A percentile compares a stretch with the other conserved stretches of the same genome.
Conservation (phyloP, 768 basidiomycete species). For the Pulveroboletus ravenelii region DNA sequence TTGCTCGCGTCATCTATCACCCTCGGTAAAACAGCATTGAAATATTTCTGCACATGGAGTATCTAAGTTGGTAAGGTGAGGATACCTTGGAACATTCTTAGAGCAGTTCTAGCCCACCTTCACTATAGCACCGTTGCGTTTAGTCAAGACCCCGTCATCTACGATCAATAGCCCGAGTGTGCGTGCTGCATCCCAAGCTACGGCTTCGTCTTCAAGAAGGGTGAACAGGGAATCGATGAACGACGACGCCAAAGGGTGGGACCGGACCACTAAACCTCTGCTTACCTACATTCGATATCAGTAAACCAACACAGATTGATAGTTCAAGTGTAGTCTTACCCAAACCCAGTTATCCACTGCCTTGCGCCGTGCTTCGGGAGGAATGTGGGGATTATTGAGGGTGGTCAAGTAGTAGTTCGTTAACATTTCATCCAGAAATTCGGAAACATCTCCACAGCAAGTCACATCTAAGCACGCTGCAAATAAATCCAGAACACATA, state of each 20-base stretch:
- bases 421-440: constrained; percentile 42
- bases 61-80: constrained; percentile 41
- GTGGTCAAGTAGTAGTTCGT: constrained; percentile 46
- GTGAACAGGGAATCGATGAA: constrained; percentile 65
- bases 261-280: constrained; percentile 74
- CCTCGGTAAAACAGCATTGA: constrained; percentile 64
- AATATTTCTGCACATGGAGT: constrained; percentile 71
- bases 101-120: constrained; percentile 46
- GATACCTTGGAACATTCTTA: background rate
- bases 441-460: constrained; percentile 37
- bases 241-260: constrained; percentile 51
- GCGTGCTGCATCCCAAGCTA: constrained; percentile 73
- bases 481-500: constrained; percentile 23
- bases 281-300: constrained; percentile 47
- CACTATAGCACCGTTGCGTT: constrained; percentile 70
- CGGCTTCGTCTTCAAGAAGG: constrained; percentile 58
- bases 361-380: constrained; percentile 40
- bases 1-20: constrained; percentile 65
- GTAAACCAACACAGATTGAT: background rate
- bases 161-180: constrained; percentile 65
- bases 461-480: background rate
- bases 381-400: constrained; percentile 34
- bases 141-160: constrained; percentile 62
- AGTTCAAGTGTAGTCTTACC: constrained; percentile 40
- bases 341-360: constrained; percentile 64